Evolutionary conservation across 129 eudicot genomes (phyloP).

Genomic region (Dittrichia graveolens): DNA sequence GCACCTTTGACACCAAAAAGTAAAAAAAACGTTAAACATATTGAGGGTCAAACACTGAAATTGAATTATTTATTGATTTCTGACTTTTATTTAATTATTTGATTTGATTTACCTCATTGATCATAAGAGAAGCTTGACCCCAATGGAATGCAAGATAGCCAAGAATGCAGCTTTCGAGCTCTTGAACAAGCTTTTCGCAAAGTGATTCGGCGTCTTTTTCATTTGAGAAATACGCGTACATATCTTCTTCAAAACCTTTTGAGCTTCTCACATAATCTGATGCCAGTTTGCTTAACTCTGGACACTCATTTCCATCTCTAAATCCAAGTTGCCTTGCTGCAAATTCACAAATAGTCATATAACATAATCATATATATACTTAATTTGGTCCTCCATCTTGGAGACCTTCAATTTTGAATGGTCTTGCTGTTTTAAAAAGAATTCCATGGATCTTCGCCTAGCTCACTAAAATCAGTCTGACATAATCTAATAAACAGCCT

Average conservation of each 20-base stretch:
- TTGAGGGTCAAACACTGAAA: neutral
- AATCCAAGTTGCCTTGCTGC: conserved; percentile 91
- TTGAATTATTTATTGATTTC: too few relatives aligned
- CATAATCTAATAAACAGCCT: too few relatives aligned
- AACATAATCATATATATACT: neutral
- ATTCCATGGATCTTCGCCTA: too few relatives aligned
- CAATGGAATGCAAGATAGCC: conserved; percentile 78
- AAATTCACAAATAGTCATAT: conserved; percentile 2
- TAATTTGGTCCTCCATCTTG: neutral
- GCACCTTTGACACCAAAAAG: conserved; percentile 44
- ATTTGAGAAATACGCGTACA: conserved; percentile 57
- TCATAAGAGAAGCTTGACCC: conserved; percentile 60
- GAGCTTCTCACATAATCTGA: conserved; percentile 60
- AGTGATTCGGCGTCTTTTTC: conserved; percentile 49
- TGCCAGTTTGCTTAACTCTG: conserved; percentile 57
- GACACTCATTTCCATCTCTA: conserved; percentile 67
- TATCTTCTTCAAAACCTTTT: conserved; percentile 47
- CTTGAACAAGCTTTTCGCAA: conserved; percentile 64
- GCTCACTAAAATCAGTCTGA: too few relatives aligned
- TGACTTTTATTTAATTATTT: neutral
- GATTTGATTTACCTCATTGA: conserved; percentile 48
- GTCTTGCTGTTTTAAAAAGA: too few relatives aligned
- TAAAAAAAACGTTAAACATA: neutral
- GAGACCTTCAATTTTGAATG: neutral
- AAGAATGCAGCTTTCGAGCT: conserved; percentile 83